Evolutionary conservation across 306 rosid genomes (phyloP).

Genomic region (Mimosa bimucronata): DNA sequence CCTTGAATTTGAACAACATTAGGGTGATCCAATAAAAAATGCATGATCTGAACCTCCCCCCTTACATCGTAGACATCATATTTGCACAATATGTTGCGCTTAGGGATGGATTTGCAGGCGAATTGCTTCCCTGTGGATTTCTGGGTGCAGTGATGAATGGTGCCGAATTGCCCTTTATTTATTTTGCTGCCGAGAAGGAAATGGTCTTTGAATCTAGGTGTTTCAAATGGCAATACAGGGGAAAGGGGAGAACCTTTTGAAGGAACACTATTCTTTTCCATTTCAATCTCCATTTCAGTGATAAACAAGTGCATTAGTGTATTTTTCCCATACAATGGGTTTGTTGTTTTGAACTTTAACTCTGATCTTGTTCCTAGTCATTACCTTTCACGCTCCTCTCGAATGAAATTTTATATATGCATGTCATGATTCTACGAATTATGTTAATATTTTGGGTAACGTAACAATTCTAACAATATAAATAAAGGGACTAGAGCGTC

Average conservation of each 20-base stretch:
- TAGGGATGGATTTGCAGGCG: slow-evolving; percentile 92
- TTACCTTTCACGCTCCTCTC: not conserved
- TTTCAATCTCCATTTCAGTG: slow-evolving; percentile 38
- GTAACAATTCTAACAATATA: too few relatives aligned
- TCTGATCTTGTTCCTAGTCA: slow-evolving; percentile 24
- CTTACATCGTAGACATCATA: slow-evolving; percentile 90
- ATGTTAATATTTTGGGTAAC: too few relatives aligned
- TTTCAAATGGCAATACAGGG: slow-evolving; percentile 71
- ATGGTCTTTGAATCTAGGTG: slow-evolving; percentile 69
- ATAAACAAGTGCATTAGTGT: too few relatives aligned
- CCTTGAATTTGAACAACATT: slow-evolving; percentile 79
- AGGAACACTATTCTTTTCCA: slow-evolving; percentile 48
- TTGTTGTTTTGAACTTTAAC: slow-evolving; percentile 17
- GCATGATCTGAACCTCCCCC: slow-evolving; percentile 98
- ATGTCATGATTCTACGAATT: too few relatives aligned
- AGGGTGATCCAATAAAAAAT: slow-evolving; percentile 74
- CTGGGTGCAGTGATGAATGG: slow-evolving; percentile 70
- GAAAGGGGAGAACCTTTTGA: slow-evolving; percentile 40
- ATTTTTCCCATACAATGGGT: slow-evolving; percentile 26
- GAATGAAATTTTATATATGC: too few relatives aligned
- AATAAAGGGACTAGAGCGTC: too few relatives aligned
- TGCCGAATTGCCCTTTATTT: slow-evolving; percentile 88
- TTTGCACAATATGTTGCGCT: slow-evolving; percentile 69
- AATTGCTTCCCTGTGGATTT: slow-evolving; percentile 56
- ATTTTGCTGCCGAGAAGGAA: slow-evolving; percentile 79